Percentiles rank a stretch among this genome's conserved stretches.
phyloP scores from a whole-genome alignment of 768 basidiomycete genomes.

The Amanita subjunquillea region DNA sequence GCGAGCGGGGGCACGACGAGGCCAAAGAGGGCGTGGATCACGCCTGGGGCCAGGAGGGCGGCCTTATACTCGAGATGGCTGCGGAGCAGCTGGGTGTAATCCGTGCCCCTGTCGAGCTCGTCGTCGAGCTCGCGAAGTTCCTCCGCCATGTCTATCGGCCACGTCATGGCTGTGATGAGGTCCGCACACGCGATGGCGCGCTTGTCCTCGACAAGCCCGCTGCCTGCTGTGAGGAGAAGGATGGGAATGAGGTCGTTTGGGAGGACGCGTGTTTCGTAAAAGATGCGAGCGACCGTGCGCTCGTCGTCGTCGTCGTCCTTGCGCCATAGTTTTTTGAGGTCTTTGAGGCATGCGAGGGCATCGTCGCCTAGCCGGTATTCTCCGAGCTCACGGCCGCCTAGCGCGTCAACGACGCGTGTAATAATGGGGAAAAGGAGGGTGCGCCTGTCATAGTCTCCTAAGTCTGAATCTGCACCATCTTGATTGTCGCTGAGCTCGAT shows the following conservation, averaged over 20 bases:
- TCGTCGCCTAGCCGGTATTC: slow-evolving; percentile 75
- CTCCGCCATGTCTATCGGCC: slow-evolving; percentile 94
- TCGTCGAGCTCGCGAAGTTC: slow-evolving; percentile 91
- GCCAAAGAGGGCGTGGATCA: slow-evolving; percentile 61
- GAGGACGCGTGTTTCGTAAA: slow-evolving; percentile 81
- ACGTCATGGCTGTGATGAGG: slow-evolving; percentile 93
- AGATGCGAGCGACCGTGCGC: slow-evolving; percentile 87
- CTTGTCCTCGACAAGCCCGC: slow-evolving; percentile 70
- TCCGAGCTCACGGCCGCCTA: slow-evolving; percentile 64
- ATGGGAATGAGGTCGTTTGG: slow-evolving; percentile 85
- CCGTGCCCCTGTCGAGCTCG: slow-evolving; percentile 67
- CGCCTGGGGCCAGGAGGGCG: slow-evolving; percentile 55
- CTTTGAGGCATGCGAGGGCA: slow-evolving; percentile 76
- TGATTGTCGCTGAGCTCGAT: slow-evolving; percentile 26
- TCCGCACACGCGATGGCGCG: slow-evolving; percentile 79
- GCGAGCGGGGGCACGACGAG: slow-evolving; percentile 74
- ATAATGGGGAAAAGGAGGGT: slow-evolving; percentile 58
- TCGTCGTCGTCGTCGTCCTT: slow-evolving; percentile 97
- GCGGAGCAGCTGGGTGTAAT: slow-evolving; percentile 76
- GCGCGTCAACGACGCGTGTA: slow-evolving; percentile 65
- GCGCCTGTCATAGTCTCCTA: slow-evolving; percentile 28
- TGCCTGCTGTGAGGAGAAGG: slow-evolving; percentile 69
- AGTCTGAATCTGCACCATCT: slow-evolving; percentile 12
- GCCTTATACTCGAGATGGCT: slow-evolving; percentile 90
- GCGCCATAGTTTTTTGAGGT: slow-evolving; percentile 92